These are phyloP conservation scores for Entomortierella chlamydospora DNA, from an alignment of 192 early-diverging fungal genomes.

Conservation along the genomic window DNA sequence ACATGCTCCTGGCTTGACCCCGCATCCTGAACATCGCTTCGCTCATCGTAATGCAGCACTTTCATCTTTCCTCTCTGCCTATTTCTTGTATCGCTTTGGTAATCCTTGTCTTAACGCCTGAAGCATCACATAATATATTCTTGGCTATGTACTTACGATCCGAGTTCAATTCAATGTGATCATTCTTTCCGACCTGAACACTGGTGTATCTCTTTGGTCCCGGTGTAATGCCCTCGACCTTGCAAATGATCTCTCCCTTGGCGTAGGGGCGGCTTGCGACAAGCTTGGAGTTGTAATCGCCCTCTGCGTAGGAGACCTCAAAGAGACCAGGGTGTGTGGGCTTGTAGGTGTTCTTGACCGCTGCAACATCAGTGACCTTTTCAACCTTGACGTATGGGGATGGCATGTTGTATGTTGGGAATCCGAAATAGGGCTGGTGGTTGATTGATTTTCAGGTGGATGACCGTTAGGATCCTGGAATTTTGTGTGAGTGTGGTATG, in stretches of 20 bases:
- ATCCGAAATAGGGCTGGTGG: neutral
- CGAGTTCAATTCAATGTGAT: conserved; percentile 68
- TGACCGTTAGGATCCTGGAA: neutral
- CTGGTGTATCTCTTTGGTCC: conserved; percentile 65
- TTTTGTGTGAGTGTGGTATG: neutral
- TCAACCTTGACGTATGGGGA: conserved; percentile 49
- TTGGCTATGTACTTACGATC: conserved; percentile 48
- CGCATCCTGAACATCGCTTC: no score
- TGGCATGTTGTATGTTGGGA: conserved; percentile 21
- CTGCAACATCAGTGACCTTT: conserved; percentile 50
- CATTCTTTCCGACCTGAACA: conserved; percentile 60
- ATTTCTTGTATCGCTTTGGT: neutral
- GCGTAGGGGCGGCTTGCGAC: conserved; percentile 54
- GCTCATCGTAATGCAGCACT: no score
- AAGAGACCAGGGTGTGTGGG: conserved; percentile 59
- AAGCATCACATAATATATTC: neutral
- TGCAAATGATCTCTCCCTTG: conserved; percentile 57
- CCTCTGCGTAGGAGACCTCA: conserved; percentile 54
- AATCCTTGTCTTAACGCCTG: no score
- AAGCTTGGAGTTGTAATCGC: conserved; percentile 61
- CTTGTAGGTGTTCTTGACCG: conserved; percentile 52
- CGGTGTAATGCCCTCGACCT: conserved; percentile 60
- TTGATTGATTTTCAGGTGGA: no score
- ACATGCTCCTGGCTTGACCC: no score
- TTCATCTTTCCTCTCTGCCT: neutral